Evolutionary conservation across 2,329 filamentous ascomycete genomes (phyloP), one percentile per base, ranked within the genome.

Genomic region (Ophiostoma sp.): DNA sequence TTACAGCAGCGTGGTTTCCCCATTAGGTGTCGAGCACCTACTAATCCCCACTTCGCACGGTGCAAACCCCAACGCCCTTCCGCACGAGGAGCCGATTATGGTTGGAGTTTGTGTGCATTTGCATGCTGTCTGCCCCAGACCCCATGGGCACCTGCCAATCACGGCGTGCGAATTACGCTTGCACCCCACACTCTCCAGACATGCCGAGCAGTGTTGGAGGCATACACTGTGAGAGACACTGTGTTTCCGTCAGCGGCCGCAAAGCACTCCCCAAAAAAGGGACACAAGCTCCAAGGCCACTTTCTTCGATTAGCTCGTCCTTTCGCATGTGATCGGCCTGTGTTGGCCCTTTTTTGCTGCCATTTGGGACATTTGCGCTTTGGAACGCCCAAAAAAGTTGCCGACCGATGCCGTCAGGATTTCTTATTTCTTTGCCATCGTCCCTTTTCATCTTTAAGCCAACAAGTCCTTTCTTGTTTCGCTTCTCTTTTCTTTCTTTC

Each of bases 141-240:
- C 48, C 69, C 68, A 42, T 25, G 36, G 7, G 9, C 3, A 5
- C 11, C 42, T 52, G 61, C 74, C 74, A 75, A 75, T 75, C 6
- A 59, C 11, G n/a, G 55, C 39, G 17, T 25, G 72, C 69, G 69
- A 73, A 75, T 75, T 75, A 73, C 71, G 42, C 68, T 69, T 45
- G 28, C 39, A 31, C 69, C 69, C 61, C 69, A 69, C 63, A 64
- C 19, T 45, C 55, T 69, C 63, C 52, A 45, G 50, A 66, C 33
- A 59, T 52, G 69, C 63, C 63, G 52, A 63, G 52, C 36, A 48
- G 28, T 22, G 17, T n/a, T 19, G 4, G 6, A 45, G 7, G n/a
- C 19, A 36, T 22, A 19, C 25, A 22, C 31, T 25, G 61, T 33
- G 33, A 57, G 63, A 48, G 48, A n/a, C n/a, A 72, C 73, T 22